phyloP scores from a whole-genome alignment of 768 basidiomycete species.

The Tulasnella sp. region DNA sequence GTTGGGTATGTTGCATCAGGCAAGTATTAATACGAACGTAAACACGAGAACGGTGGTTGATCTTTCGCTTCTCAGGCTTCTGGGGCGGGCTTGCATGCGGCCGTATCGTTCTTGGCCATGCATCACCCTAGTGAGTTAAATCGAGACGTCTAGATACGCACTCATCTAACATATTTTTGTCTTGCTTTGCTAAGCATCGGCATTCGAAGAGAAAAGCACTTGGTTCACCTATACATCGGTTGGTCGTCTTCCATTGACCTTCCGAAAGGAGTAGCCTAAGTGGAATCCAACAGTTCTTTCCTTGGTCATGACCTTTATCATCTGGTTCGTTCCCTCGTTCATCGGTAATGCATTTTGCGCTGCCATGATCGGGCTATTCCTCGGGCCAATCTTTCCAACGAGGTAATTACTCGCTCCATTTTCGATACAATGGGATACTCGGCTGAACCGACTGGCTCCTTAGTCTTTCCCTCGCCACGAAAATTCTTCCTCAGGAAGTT shows the following conservation, averaged over 20 bases:
- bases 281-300: background rate
- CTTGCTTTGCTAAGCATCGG: background rate
- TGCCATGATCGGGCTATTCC: constrained; percentile 11
- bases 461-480: constrained; percentile 9
- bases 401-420: background rate
- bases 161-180: background rate
- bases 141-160: background rate
- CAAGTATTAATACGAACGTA: background rate
- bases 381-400: constrained; percentile 11
- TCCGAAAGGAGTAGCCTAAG: background rate
- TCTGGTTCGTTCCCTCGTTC: constrained; percentile 15
- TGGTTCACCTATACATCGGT: constrained; percentile 5
- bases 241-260: background rate
- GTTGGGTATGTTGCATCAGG: constrained; percentile 48
- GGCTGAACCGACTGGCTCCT: background rate
- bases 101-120: constrained; percentile 40
- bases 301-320: constrained; percentile 10
- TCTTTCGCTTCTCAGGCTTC: constrained; percentile 23
- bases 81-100: constrained; percentile 44
- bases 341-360: constrained; percentile 11
- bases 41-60: background rate
- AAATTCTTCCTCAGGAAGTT: constrained; percentile 4
- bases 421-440: background rate
- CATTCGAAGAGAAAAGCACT: constrained; percentile 5
- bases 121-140: constrained; percentile 30